Evolutionary conservation across 2,329 filamentous ascomycete species (phyloP).

Genomic region (Xylogone sp.): DNA sequence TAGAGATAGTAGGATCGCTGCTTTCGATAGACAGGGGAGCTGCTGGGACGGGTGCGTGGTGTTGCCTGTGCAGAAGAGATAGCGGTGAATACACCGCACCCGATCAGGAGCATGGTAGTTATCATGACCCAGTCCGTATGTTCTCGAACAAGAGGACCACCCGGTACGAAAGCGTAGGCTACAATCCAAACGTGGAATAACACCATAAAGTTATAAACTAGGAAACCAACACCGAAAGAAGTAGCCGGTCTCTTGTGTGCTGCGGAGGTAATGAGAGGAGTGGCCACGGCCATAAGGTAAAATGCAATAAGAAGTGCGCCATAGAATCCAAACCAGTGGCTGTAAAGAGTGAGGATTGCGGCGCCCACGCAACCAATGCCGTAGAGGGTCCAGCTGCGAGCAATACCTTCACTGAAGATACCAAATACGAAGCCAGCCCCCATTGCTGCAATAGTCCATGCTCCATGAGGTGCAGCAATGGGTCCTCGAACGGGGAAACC

Average conservation of each 20-base stretch:
- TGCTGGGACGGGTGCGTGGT: constrained; percentile 23
- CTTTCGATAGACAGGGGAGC: constrained; percentile 40
- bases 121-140: constrained; percentile 96
- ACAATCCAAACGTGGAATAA: constrained; percentile 99
- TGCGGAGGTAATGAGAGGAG: constrained; percentile 72
- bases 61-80: constrained; percentile 37
- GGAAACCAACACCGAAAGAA: constrained; percentile 84
- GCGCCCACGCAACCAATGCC: constrained; percentile 77
- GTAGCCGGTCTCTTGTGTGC: constrained; percentile 71
- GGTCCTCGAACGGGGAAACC: constrained; percentile 90
- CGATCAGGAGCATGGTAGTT: constrained; percentile 78
- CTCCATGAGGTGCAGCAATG: constrained; percentile 83
- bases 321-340: constrained; percentile 86
- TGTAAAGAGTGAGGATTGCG: constrained; percentile 69
- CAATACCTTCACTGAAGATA: constrained; percentile 66
- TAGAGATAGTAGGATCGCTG: constrained; percentile 65
- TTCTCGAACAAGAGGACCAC: constrained; percentile 86
- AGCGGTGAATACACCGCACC: constrained; percentile 76
- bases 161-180: constrained; percentile 95
- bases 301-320: constrained; percentile 72
- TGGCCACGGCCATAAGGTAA: constrained; percentile 78
- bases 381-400: constrained; percentile 76
- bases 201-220: constrained; percentile 89
- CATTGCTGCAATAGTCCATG: constrained; percentile 84
- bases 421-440: constrained; percentile 73